Evolutionary conservation across 2,329 filamentous ascomycete species (phyloP).

Genomic region (Rhynchosporium agropyri): DNA sequence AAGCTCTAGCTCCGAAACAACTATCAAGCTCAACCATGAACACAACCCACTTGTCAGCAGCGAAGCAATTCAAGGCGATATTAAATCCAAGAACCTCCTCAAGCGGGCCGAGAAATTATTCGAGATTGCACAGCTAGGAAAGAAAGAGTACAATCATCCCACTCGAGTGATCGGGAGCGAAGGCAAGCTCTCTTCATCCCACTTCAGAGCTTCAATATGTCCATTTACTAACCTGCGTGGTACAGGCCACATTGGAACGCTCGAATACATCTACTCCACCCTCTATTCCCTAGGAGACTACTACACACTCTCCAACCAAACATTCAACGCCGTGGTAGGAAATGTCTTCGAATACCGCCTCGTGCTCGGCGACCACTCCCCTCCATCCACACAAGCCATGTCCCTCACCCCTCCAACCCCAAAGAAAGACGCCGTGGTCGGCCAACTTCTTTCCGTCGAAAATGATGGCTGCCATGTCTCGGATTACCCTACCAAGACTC

Average conservation of each 20-base stretch:
- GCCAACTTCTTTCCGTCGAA: slow-evolving; percentile 59
- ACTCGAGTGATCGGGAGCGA: slow-evolving; percentile 71
- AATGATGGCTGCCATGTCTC: slow-evolving; percentile 64
- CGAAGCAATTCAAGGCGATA: slow-evolving; percentile 57
- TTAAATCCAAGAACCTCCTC: slow-evolving; percentile 59
- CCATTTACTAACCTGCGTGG: slow-evolving; percentile 27
- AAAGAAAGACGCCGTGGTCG: slow-evolving; percentile 60
- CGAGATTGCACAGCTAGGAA: slow-evolving; percentile 60
- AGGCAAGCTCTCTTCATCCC: slow-evolving; percentile 46
- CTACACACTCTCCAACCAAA: slow-evolving; percentile 64
- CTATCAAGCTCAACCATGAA: slow-evolving; percentile 32
- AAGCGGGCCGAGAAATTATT: slow-evolving; percentile 63
- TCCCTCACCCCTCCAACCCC: slow-evolving; percentile 68
- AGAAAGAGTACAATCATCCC: slow-evolving; percentile 66
- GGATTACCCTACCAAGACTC: slow-evolving; percentile 63
- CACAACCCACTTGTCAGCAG: slow-evolving; percentile 49
- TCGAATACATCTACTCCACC: slow-evolving; percentile 62
- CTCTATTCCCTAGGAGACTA: slow-evolving; percentile 59
- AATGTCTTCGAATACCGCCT: slow-evolving; percentile 61
- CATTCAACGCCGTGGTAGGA: slow-evolving; percentile 64
- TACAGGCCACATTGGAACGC: slow-evolving; percentile 63
- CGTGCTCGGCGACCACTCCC: slow-evolving; percentile 55
- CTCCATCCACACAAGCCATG: slow-evolving; percentile 58
- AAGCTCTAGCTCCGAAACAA: slow-evolving; percentile 28
- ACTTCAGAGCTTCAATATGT: slow-evolving; percentile 13